Conservation (phyloP, 441 rosid species). For the Croton laevigatus region DNA sequence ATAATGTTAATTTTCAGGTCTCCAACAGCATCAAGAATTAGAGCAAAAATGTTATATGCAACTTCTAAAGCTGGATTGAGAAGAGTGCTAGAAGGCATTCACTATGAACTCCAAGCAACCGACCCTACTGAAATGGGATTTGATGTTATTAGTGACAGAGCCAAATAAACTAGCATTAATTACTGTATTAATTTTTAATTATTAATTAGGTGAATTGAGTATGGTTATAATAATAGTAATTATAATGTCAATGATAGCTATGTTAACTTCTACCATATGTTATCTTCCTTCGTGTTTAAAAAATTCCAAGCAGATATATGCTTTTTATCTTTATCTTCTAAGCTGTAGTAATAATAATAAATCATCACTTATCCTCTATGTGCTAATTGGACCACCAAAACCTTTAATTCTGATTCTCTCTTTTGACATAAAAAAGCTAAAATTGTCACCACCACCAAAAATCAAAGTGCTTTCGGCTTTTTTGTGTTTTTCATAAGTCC, state of each 20-base stretch:
- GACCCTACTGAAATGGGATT: conserved; percentile 96
- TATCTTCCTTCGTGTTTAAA: conserved; percentile 30
- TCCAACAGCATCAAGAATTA: conserved; percentile 75
- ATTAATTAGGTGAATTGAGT: neutral
- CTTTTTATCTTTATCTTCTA: conserved; percentile 24
- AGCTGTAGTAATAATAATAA: conserved; percentile 27
- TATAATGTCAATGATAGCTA: conserved; percentile 1
- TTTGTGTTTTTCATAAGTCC: neutral
- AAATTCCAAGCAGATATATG: conserved; percentile 35
- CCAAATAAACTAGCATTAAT: conserved; percentile 36
- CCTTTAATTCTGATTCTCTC: conserved; percentile 7
- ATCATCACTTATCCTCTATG: conserved; percentile 11
- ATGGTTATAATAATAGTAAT: neutral
- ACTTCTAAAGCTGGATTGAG: conserved; percentile 85
- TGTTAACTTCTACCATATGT: neutral
- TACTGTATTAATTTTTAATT: neutral
- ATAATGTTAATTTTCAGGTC: conserved; percentile 48
- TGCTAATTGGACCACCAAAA: conserved; percentile 17
- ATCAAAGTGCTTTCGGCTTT: neutral
- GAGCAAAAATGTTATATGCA: conserved; percentile 84
- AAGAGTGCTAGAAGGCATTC: conserved; percentile 77
- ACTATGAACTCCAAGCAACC: conserved; percentile 84
- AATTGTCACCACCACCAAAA: conserved; percentile 2
- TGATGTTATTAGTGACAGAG: conserved; percentile 62
- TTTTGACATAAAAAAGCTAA: conserved; percentile 2